These are phyloP conservation scores for Symmetrospora coprosmae DNA, from an alignment of 768 basidiomycete genomes.

Conservation along the genomic window DNA sequence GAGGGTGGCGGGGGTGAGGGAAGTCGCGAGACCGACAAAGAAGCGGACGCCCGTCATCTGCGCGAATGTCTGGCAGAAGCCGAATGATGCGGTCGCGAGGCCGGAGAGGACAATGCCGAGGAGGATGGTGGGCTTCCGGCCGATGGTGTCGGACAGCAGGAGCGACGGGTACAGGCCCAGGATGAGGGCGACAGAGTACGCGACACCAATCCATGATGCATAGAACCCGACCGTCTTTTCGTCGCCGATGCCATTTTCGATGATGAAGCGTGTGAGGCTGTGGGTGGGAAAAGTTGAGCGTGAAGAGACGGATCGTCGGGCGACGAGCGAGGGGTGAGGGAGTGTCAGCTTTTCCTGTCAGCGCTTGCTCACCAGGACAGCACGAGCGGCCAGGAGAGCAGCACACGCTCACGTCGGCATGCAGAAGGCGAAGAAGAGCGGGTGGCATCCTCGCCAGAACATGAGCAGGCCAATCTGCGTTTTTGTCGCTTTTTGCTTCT, in stretches of 20 bases:
- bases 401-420: no score
- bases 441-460: no score
- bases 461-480: no score
- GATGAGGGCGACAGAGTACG: neutral
- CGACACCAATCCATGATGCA: neutral
- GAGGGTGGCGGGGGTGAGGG: no score
- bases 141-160: neutral
- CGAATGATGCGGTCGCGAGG: neutral
- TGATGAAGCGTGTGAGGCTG: conserved; percentile 2
- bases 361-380: no score
- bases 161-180: neutral
- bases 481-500: no score
- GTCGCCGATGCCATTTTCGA: neutral
- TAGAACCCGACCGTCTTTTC: neutral
- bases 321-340: no score
- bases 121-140: neutral
- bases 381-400: no score
- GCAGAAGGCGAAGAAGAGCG: no score
- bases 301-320: no score
- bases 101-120: neutral
- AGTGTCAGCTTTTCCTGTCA: no score
- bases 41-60: neutral
- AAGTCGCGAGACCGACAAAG: neutral
- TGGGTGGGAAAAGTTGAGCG: no score
- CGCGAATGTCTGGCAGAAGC: neutral